Evolutionary conservation across 2,329 filamentous ascomycete species (phyloP).

Genomic region (Dactylellina parvicollis): DNA sequence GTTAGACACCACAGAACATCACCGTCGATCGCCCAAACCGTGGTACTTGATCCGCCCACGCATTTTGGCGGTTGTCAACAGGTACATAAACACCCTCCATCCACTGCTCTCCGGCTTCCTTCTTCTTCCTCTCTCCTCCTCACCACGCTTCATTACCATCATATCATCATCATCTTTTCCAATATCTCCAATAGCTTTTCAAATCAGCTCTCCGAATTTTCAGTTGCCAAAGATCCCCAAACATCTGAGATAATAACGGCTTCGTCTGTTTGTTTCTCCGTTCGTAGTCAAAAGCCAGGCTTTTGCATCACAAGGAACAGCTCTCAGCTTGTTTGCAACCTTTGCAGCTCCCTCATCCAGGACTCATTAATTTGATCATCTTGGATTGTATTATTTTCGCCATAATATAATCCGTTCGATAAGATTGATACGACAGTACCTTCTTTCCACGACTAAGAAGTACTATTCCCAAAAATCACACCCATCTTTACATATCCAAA

Average conservation of each 20-base stretch:
- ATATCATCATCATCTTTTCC: not conserved
- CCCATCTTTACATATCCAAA: slow-evolving; percentile 20
- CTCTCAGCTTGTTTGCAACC: slow-evolving; percentile 19
- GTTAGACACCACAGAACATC: not conserved
- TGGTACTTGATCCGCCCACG: slow-evolving; percentile 26
- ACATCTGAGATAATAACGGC: slow-evolving; percentile 1
- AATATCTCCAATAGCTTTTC: slow-evolving; percentile 6
- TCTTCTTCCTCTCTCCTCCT: slow-evolving; percentile 19
- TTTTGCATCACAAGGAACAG: slow-evolving; percentile 8
- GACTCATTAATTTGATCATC: slow-evolving; percentile 55
- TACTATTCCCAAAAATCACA: slow-evolving; percentile 1
- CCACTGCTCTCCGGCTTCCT: slow-evolving; percentile 10
- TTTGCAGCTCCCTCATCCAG: slow-evolving; percentile 37
- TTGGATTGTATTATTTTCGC: slow-evolving; percentile 54
- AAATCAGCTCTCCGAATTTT: slow-evolving; percentile 12
- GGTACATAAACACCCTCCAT: slow-evolving; percentile 44
- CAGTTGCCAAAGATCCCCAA: slow-evolving; percentile 17
- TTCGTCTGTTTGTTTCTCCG: slow-evolving; percentile 2
- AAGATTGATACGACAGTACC: slow-evolving; percentile 51
- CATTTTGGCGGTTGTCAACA: slow-evolving; percentile 37
- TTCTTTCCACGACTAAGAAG: slow-evolving; percentile 43
- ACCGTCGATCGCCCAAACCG: slow-evolving; percentile 18
- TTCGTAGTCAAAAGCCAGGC: not conserved
- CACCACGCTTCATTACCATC: slow-evolving; percentile 17
- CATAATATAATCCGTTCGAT: slow-evolving; percentile 55